A percentile compares a stretch with the other conserved stretches of the same genome.
These are phyloP conservation scores for Paramyrothecium roridum DNA, from an alignment of 2,329 filamentous ascomycete genomes.

Conservation along the genomic window DNA sequence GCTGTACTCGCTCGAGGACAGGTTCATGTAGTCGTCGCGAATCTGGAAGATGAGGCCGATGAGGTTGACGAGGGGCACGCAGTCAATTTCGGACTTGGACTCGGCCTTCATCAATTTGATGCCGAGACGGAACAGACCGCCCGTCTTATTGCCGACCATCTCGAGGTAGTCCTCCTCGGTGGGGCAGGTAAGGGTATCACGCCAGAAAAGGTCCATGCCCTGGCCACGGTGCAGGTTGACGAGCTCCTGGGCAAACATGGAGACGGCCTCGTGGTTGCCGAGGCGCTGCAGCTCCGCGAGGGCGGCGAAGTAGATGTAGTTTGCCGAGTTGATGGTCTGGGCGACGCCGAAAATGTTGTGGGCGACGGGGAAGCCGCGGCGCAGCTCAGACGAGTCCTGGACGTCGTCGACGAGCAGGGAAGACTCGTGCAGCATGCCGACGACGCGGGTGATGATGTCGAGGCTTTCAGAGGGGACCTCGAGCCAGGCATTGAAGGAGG, in stretches of 20 bases:
- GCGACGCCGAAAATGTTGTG: conserved; percentile 82
- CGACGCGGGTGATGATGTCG: conserved; percentile 71
- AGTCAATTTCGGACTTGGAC: conserved; percentile 56
- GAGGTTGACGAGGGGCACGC: conserved; percentile 79
- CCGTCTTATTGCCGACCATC: conserved; percentile 91
- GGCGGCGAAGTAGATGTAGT: conserved; percentile 83
- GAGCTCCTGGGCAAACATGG: conserved; percentile 78
- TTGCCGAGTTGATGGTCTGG: conserved; percentile 87
- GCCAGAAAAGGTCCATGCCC: conserved; percentile 90
- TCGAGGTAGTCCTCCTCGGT: conserved; percentile 89
- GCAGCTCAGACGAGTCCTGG: conserved; percentile 74
- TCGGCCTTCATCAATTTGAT: conserved; percentile 88
- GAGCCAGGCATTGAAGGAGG: conserved; percentile 78
- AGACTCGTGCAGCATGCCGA: conserved; percentile 83
- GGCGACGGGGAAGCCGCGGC: conserved; percentile 76
- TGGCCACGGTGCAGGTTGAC: conserved; percentile 83
- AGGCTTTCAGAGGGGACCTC: conserved; percentile 69
- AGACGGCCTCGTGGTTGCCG: conserved; percentile 62
- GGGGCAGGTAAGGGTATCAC: conserved; percentile 78
- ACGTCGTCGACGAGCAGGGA: conserved; percentile 85
- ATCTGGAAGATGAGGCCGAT: conserved; percentile 88
- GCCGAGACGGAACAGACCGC: conserved; percentile 78
- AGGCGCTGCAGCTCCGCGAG: conserved; percentile 72
- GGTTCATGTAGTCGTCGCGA: conserved; percentile 90
- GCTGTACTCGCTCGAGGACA: conserved; percentile 71